phyloP scores from a whole-genome alignment of 352 stramenopile genomes.

The Phytophthora pluvialis region DNA sequence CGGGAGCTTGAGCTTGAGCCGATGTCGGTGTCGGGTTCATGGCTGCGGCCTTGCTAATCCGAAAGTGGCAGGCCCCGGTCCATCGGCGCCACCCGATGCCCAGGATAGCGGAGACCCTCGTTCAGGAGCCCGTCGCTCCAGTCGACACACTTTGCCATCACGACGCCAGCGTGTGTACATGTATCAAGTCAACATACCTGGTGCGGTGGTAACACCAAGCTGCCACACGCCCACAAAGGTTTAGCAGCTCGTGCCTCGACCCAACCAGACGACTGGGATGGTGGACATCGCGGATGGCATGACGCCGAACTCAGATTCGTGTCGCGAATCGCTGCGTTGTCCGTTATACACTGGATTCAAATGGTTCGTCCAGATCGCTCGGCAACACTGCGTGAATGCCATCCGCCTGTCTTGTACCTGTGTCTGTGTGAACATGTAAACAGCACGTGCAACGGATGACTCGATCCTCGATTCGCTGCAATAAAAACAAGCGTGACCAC shows the following conservation, averaged over 20 bases:
- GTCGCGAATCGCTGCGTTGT: slow-evolving; percentile 20
- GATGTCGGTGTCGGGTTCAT: slow-evolving; percentile 19
- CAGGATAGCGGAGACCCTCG: slow-evolving; percentile 10
- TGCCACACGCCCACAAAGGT: not conserved
- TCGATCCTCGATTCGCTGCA: slow-evolving; percentile 3
- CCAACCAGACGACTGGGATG: slow-evolving; percentile 30
- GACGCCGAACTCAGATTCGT: slow-evolving; percentile 2
- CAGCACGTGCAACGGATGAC: slow-evolving; percentile 8
- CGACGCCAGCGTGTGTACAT: not conserved
- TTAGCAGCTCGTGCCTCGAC: slow-evolving; percentile 18
- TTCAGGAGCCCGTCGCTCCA: slow-evolving; percentile 9
- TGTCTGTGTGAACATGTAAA: slow-evolving; percentile 13
- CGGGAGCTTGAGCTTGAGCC: slow-evolving; percentile 1
- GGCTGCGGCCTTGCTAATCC: slow-evolving; percentile 10
- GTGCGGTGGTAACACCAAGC: not conserved
- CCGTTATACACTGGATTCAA: not conserved
- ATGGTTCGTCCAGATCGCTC: slow-evolving; percentile 7
- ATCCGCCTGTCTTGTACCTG: not conserved
- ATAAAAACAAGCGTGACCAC: slow-evolving; percentile 16
- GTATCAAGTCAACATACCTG: not conserved
- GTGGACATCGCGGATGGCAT: slow-evolving; percentile 17
- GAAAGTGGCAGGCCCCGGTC: slow-evolving; percentile 10
- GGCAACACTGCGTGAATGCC: not conserved
- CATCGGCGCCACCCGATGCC: slow-evolving; percentile 21
- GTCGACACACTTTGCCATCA: slow-evolving; percentile 4